Conservation (phyloP, 163 green algal genomes). For the Trebouxiophyceae sp. region DNA sequence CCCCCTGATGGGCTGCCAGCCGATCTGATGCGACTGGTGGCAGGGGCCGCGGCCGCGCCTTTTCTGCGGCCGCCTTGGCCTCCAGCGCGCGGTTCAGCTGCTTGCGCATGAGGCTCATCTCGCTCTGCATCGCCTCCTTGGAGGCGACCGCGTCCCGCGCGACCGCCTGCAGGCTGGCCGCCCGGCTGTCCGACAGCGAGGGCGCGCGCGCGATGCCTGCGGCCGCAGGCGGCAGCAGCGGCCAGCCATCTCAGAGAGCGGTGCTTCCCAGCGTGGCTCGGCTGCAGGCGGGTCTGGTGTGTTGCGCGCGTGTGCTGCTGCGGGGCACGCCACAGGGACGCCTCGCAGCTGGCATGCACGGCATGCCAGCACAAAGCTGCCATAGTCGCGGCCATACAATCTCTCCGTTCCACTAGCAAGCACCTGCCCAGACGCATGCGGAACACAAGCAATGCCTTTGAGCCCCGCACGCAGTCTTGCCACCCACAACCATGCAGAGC, state of each 20-base stretch:
- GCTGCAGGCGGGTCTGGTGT: not conserved
- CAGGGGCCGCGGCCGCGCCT: not conserved
- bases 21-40: no score
- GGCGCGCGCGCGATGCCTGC: not conserved
- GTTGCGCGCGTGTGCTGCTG: not conserved
- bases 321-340: not conserved
- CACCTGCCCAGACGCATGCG: not conserved
- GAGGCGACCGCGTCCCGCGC: not conserved
- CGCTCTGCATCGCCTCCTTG: constrained; percentile 4
- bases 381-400: not conserved
- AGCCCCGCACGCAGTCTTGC: not conserved
- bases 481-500: no score
- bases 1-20: no score
- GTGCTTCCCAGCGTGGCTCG: not conserved
- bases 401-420: not conserved
- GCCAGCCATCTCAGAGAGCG: not conserved
- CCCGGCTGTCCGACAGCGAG: not conserved
- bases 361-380: not conserved
- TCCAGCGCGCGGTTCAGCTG: not conserved
- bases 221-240: no score
- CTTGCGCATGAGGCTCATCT: not conserved
- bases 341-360: not conserved
- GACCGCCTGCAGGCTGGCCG: not conserved
- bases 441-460: not conserved
- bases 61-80: not conserved